Percentiles rank a stretch among this genome's conserved stretches.
Evolutionary conservation across 1,139 yeast genomes (phyloP).

Genomic region (Zygosaccharomyces pseudobailii): DNA sequence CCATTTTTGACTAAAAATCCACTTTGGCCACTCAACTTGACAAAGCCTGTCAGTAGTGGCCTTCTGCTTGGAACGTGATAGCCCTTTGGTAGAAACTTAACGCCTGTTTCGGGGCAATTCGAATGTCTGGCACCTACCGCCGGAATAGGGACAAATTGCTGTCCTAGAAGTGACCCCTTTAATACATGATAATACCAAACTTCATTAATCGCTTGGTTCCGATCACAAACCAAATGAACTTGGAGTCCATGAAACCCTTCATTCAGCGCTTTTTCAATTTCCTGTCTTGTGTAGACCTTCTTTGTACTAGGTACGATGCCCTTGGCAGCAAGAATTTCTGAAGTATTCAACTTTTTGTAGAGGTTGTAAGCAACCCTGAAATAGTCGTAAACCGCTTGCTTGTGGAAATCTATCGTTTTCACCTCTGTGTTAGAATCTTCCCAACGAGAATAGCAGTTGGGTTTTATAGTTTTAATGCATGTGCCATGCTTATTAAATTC

Average conservation of each 20-base stretch:
- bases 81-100: conserved; percentile 72
- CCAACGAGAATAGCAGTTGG: conserved; percentile 54
- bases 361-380: conserved; percentile 61
- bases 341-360: conserved; percentile 66
- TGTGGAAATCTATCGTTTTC: conserved; percentile 24
- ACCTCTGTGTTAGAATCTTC: conserved; percentile 12
- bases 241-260: conserved; percentile 53
- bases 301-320: conserved; percentile 66
- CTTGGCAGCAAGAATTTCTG: conserved; percentile 55
- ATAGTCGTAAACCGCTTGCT: conserved; percentile 73
- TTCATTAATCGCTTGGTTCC: conserved; percentile 65
- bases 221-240: conserved; percentile 71
- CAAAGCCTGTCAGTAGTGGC: conserved; percentile 40
- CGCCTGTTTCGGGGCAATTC: conserved; percentile 67
- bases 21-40: conserved; percentile 59
- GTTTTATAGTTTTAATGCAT: conserved; percentile 75
- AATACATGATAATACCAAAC: conserved; percentile 87
- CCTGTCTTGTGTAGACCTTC: conserved; percentile 56
- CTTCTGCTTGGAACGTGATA: conserved; percentile 32
- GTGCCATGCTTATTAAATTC: conserved; percentile 96
- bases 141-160: conserved; percentile 63
- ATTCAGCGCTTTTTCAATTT: conserved; percentile 60
- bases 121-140: conserved; percentile 43
- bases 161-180: conserved; percentile 64
- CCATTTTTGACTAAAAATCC: conserved; percentile 78